Evolutionary conservation across 306 rosid genomes (phyloP).

Genomic region (Leucaena leucocephala): DNA sequence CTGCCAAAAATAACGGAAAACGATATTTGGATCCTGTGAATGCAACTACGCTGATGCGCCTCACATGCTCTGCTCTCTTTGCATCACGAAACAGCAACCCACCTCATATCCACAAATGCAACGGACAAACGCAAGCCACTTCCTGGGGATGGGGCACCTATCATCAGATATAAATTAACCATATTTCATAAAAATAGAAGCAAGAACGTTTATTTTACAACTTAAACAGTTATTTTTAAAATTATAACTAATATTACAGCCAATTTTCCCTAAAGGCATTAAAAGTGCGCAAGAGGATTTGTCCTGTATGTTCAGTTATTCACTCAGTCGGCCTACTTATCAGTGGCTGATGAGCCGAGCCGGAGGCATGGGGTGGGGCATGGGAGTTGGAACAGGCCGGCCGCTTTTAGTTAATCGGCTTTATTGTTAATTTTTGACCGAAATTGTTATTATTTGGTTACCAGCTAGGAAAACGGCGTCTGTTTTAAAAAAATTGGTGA

Average conservation of each 20-base stretch:
- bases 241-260: neutral
- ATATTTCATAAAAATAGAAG: too few relatives aligned
- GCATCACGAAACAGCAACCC: neutral
- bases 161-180: neutral
- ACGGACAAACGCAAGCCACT: neutral
- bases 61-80: conserved; percentile 17
- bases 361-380: neutral
- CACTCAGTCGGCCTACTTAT: neutral
- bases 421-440: neutral
- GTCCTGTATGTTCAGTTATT: neutral
- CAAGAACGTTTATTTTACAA: too few relatives aligned
- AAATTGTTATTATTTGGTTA: neutral
- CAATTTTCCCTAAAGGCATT: neutral
- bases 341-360: conserved; percentile 6
- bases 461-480: neutral
- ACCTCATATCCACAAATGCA: neutral
- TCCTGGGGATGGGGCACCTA: neutral
- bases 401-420: conserved; percentile 5
- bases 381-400: conserved; percentile 36
- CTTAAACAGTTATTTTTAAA: neutral
- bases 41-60: neutral
- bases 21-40: conserved; percentile 23
- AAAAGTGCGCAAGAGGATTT: neutral
- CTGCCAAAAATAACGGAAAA: conserved; percentile 19
- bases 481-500: neutral